Conservation (phyloP, 441 rosid genomes). For the Cnidoscolus chayamansa region DNA sequence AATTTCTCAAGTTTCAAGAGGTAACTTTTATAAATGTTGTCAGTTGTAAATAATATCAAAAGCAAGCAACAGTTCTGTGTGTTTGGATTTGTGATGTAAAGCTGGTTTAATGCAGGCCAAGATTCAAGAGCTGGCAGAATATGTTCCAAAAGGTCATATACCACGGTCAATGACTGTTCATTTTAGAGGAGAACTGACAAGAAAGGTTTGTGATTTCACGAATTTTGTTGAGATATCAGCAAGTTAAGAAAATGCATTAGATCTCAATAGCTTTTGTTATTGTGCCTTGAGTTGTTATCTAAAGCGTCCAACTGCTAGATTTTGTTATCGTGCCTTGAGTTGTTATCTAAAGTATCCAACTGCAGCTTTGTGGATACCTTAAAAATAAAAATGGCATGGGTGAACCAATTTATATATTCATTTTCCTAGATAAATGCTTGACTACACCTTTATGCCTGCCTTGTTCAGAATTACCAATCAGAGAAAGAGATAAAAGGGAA, state of each 20-base stretch:
- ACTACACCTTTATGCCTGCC: neutral
- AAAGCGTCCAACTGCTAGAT: neutral
- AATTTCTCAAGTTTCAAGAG: constrained; percentile 98
- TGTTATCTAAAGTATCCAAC: neutral
- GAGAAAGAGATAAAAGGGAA: neutral
- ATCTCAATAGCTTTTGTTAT: neutral
- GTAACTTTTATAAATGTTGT: constrained; percentile 34
- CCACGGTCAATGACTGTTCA: constrained; percentile 96
- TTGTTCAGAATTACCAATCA: neutral
- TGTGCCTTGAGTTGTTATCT: neutral
- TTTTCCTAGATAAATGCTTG: neutral
- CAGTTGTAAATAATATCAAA: neutral
- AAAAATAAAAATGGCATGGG: neutral
- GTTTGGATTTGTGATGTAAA: constrained; percentile 18
- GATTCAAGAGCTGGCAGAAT: constrained; percentile 97
- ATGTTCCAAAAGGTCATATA: constrained; percentile 98
- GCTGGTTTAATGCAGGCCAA: constrained; percentile 64
- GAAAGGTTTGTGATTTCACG: constrained; percentile 62
- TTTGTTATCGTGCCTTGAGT: neutral
- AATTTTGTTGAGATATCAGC: constrained; percentile 1
- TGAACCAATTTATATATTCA: neutral
- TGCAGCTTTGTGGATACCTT: neutral
- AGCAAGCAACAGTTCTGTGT: constrained; percentile 8
- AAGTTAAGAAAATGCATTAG: neutral
- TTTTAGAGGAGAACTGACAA: constrained; percentile 94